Base-by-base conservation (phyloP, 2,329 filamentous ascomycete species). In the Nemania abortiva region DNA sequence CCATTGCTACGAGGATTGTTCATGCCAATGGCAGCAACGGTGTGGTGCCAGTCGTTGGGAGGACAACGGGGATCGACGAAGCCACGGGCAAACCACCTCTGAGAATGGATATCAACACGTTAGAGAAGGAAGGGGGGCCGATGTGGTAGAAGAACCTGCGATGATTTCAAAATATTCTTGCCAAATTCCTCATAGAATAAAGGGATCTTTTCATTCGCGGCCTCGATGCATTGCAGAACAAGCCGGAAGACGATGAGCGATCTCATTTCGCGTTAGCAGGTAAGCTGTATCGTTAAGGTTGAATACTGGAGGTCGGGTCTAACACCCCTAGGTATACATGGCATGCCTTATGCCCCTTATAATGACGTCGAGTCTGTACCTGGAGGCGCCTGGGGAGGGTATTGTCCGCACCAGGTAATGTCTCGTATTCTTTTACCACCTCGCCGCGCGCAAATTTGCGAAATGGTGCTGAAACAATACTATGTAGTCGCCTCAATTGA, bases 261-360 rank as follows among this genome's bases (percentile, higher is more conserved):
- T 88, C 86, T 1, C 88, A 83, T 74, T 88, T 86, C 72, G 82
- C 85, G 63, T 76, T 88, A 65, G 76, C 79, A 57, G 86, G 86
- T 84, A 78, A 69, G 76, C 22, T 15, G 20, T 18, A 24, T 11
- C 5, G 15, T 55, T 39, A 4, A 18, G 29, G 27, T 15, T 29
- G n/a, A 18, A 20, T 6, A n/a, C 3, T 50, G 6, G 34, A 39
- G 18, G 59, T 49, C 20, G 24, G 15, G 47, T 31, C 59, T 68
- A 45, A 69, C 60, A 20, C 24, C 37, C 20, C 2, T 7, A 77
- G 76, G 76, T 22, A 75, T 77, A 37, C 76, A 78, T 58, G 77
- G 77, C 22, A 73, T 79, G 72, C 84, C 84, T 1, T 83, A 78
- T 37, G 74, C 79, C 10, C 75, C 84, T 45, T 86, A 81, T 77